Evolutionary conservation across 306 rosid genomes (phyloP), one percentile per base, ranked within the genome.

Genomic region (Castanea mollissima): DNA sequence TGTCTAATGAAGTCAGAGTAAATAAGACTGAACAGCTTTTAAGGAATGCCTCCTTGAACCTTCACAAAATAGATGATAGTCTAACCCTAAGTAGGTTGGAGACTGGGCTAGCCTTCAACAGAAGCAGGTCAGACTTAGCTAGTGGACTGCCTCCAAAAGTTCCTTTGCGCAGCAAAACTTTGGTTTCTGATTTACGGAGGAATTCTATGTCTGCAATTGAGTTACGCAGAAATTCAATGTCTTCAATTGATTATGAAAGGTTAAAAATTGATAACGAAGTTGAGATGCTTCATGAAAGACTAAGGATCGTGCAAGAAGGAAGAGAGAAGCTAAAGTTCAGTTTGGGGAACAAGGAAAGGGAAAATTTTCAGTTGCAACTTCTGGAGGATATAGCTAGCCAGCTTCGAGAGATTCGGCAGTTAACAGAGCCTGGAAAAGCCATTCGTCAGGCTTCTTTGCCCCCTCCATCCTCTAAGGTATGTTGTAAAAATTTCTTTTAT

Each of bases 201-300:
- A 68, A 68, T 21, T 68, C 72, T 8, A 68, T 35, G 72, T 68
- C 72, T 68, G 27, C 72, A 9, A 34, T 68, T 35, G 72, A 68
- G 19, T 68, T 68, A 0, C 72, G 27, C 5, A 86, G 91, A 74
- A 76, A 86, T 59, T 88, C 91, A 2, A 75, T 85, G 88, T 81
- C 91, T 69, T 78, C 89, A 19, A 77, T 88, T 55, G 89, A 86
- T 79, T 73, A 81, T 76, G 91, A 88, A 77, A 73, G 87, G 69
- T 77, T 77, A 8, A 88, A 83, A 79, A 82, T 88, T 70, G 91
- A 87, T 51, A 79, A 71, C 55, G 91, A 88, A 74, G 89, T 88
- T 16, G 91, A 81, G 74, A 84, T 81, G 91, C 89, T 85, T 21
- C 80, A 83, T 57, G 89, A 83, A 77, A 79, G 89, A 84, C 73